phyloP scores from a whole-genome alignment of 192 early-diverging fungal species.

The Rhizophagus clarus region DNA sequence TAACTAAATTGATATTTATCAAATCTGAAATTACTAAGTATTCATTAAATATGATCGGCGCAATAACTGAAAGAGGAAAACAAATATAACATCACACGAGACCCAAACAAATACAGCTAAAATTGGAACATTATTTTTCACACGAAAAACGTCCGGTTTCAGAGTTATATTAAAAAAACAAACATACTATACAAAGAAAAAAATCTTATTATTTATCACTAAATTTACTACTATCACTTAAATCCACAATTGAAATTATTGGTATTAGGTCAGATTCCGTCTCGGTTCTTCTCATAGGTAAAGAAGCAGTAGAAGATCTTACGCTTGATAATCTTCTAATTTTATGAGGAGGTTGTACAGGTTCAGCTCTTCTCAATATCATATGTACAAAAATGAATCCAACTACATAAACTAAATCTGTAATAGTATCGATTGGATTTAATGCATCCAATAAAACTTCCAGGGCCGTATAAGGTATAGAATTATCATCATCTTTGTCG shows the following conservation, averaged over 20 bases:
- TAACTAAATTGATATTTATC: too few species aligned
- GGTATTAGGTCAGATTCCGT: background rate
- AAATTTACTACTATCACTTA: background rate
- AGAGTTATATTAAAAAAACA: too few species aligned
- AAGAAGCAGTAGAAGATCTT: background rate
- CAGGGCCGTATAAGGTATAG: background rate
- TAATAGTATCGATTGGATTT: background rate
- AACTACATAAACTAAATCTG: background rate
- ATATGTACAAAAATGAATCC: background rate
- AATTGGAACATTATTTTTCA: too few species aligned
- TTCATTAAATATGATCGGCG: too few species aligned
- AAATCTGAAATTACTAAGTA: too few species aligned
- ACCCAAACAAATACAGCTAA: too few species aligned
- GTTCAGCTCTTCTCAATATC: background rate
- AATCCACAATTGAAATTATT: background rate
- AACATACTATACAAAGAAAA: too few species aligned
- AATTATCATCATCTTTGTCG: background rate
- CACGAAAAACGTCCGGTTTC: too few species aligned
- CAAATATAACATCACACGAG: too few species aligned
- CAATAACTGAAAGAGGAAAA: too few species aligned
- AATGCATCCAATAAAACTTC: conserved; percentile 9
- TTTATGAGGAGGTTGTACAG: background rate
- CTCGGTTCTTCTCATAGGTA: too few species aligned
- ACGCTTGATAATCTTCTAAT: background rate
- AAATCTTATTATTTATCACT: too few species aligned